Base-by-base conservation (phyloP, 2,329 filamentous ascomycete genomes). In the Colletotrichum paranaense region DNA sequence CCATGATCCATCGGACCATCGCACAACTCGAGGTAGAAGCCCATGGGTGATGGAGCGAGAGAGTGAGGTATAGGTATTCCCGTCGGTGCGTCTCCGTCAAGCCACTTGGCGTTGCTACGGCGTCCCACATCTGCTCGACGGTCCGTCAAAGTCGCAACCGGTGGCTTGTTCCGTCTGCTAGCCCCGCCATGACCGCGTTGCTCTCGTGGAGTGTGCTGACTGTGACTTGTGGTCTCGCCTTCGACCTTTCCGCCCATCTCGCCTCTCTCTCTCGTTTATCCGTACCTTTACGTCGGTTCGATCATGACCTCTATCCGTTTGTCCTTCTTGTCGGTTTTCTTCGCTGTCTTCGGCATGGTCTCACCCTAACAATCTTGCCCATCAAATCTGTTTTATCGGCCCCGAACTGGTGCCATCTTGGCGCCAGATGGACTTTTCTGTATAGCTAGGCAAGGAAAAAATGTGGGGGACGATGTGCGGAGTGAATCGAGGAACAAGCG, bases 301-400 rank as follows among this genome's bases (percentile, higher is more conserved):
- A 68, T 63, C 57, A 57, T 58, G n/a, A n/a, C 63, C 49, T 57
- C 28, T 71, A 53, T 53, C 28, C 28, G 65, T 68, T 19, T 35
- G n/a, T 42, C 19, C 22, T 26, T 14, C n/a, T 42, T 42, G 26
- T 49, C 42, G 56, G 16, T 16, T 19, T 16, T 28, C 11, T 59
- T 70, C 67, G 66, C 70, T 70, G 67, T 32, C 70, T 70, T 73
- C 14, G 55, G 70, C 30, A 73, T 62, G 56, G 56, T 62, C 56
- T 62, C 60, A 56, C 64, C 22, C 28, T n/a, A 28, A 38, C 24
- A 57, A 38, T 16, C 26, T 49, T 46, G 35, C 24, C 49, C 49
- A 19, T 66, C 35, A 38, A n/a, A 57, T n/a, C 14, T 19, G 46
- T 42, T 42, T 46, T 24, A 32, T 62, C 28, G 42, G 42, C 42